A percentile compares a stretch with the other conserved stretches of the same genome.
Evolutionary conservation across 2,329 filamentous ascomycete species (phyloP).

Genomic region (Trichoderma koningii): DNA sequence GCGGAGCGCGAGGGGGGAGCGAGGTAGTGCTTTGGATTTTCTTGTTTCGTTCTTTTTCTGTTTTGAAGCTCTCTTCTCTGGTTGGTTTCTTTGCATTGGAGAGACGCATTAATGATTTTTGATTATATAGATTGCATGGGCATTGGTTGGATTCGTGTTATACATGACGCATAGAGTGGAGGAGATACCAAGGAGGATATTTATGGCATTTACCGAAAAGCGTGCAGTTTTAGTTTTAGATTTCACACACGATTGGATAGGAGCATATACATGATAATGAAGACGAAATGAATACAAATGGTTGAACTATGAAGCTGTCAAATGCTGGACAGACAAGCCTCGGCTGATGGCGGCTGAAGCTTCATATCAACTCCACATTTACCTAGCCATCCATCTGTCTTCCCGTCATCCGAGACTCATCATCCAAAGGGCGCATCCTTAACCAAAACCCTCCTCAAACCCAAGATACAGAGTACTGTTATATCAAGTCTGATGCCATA

Average conservation of each 20-base stretch:
- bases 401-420: constrained; percentile 4
- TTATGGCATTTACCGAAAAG: background rate
- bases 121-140: background rate
- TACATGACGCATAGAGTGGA: background rate
- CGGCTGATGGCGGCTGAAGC: constrained; percentile 13
- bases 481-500: too few species aligned
- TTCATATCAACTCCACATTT: background rate
- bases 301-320: too few species aligned
- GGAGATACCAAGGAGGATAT: constrained; percentile 5
- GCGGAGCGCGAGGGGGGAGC: constrained; percentile 25
- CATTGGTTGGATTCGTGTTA: background rate
- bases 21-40: too few species aligned
- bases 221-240: background rate
- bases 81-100: background rate
- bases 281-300: background rate
- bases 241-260: background rate
- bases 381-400: background rate
- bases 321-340: background rate
- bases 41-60: background rate
- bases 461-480: too few species aligned
- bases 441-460: too few species aligned
- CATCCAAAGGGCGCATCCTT: constrained; percentile 13
- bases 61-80: background rate
- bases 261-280: background rate
- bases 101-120: background rate